phyloP scores from a whole-genome alignment of 2,329 filamentous ascomycete genomes.

The Aschersonia sp. region DNA sequence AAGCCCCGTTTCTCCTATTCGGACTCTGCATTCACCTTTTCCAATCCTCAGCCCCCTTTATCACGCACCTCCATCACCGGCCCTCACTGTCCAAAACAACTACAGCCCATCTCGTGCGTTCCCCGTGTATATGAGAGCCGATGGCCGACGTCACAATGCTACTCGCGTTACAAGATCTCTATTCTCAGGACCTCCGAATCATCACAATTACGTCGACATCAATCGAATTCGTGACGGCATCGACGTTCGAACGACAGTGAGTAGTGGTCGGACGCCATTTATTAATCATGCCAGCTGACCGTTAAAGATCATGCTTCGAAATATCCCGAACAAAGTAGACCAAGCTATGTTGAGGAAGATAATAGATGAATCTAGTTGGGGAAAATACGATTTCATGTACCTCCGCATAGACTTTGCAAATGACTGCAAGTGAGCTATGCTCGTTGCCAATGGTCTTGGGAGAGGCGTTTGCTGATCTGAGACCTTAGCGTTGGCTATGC shows the following conservation, averaged over 20 bases:
- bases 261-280: slow-evolving; percentile 10
- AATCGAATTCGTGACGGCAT: slow-evolving; percentile 46
- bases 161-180: slow-evolving; percentile 28
- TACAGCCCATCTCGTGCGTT: slow-evolving; percentile 24
- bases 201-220: slow-evolving; percentile 49
- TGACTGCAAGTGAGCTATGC: slow-evolving; percentile 57
- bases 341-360: slow-evolving; percentile 63
- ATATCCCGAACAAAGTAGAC: slow-evolving; percentile 84
- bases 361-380: slow-evolving; percentile 63
- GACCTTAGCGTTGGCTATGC: slow-evolving; percentile 72
- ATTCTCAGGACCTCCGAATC: slow-evolving; percentile 31
- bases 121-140: slow-evolving; percentile 17
- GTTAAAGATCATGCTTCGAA: slow-evolving; percentile 74
- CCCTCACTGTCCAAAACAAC: slow-evolving; percentile 19
- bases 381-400: slow-evolving; percentile 90
- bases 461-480: background rate
- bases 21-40: slow-evolving; percentile 15
- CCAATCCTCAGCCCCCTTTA: slow-evolving; percentile 15
- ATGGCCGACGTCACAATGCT: slow-evolving; percentile 33
- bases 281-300: slow-evolving; percentile 3
- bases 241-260: slow-evolving; percentile 62
- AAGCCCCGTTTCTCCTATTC: slow-evolving; percentile 11
- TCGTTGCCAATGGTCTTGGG: background rate
- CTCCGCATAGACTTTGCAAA: slow-evolving; percentile 79
- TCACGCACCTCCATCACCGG: slow-evolving; percentile 18